Conservation (phyloP, 345 rosid species). For the Salix koriyanagi region DNA sequence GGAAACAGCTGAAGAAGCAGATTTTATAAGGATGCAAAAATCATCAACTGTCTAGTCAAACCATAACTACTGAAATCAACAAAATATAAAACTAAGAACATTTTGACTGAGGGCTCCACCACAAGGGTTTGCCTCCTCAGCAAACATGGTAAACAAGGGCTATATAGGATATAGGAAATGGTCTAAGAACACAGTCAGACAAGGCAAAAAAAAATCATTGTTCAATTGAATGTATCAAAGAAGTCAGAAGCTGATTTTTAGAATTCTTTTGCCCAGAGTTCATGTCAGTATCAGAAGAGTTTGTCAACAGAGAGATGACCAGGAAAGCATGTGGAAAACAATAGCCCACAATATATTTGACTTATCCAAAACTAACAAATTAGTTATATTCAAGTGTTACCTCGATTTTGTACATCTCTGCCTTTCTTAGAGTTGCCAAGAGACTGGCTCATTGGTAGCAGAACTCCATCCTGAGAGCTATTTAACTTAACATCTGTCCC, state of each 20-base stretch:
- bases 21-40: neutral
- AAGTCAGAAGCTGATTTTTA: neutral
- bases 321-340: neutral
- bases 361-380: too few relatives aligned
- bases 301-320: neutral
- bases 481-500: slow-evolving; percentile 57
- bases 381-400: slow-evolving; percentile 26
- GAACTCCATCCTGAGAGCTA: slow-evolving; percentile 68
- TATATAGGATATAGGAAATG: neutral
- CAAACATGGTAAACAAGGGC: neutral
- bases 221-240: neutral
- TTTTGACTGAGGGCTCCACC: neutral
- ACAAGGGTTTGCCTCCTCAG: neutral
- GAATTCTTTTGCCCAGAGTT: neutral
- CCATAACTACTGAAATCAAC: neutral
- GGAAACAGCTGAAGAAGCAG: neutral
- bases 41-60: neutral
- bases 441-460: slow-evolving; percentile 56
- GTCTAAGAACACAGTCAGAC: neutral
- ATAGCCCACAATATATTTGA: neutral
- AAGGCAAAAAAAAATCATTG: neutral
- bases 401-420: slow-evolving; percentile 42
- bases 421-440: slow-evolving; percentile 50
- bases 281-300: too few relatives aligned
- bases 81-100: neutral